These are phyloP conservation scores for Ophiostoma australiae DNA, from an alignment of 2,329 filamentous ascomycete species.

Conservation along the genomic window DNA sequence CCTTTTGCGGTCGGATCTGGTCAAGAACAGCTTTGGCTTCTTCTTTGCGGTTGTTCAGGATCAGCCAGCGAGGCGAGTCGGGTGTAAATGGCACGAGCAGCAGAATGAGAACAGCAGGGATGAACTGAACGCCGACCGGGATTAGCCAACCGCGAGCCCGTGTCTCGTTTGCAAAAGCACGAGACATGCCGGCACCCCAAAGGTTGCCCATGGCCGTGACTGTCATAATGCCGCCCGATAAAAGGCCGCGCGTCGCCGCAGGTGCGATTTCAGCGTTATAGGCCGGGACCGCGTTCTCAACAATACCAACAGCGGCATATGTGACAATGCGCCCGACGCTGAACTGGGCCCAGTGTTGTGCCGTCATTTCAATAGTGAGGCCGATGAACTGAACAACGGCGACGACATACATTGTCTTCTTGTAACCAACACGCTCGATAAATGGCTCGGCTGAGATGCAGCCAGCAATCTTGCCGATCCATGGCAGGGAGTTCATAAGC, in stretches of 20 bases:
- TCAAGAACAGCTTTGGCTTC: not conserved
- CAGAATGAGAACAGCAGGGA: not conserved
- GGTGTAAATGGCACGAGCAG: not conserved
- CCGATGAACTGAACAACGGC: not conserved
- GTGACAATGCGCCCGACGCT: not conserved
- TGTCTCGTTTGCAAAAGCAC: slow-evolving; percentile 28
- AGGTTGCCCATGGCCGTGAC: slow-evolving; percentile 25
- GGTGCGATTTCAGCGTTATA: not conserved
- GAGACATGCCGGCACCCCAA: slow-evolving; percentile 29
- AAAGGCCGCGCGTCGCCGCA: not conserved
- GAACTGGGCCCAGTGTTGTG: not conserved
- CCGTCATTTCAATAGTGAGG: not conserved
- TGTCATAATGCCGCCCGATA: slow-evolving; percentile 24
- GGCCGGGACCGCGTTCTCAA: not conserved
- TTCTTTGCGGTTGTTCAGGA: not conserved
- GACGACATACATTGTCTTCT: slow-evolving; percentile 19
- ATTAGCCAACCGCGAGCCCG: slow-evolving; percentile 32
- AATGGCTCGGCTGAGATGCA: slow-evolving; percentile 23
- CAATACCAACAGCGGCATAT: not conserved
- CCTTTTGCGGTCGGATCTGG: not conserved
- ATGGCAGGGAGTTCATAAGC: slow-evolving; percentile 27
- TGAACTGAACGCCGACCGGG: not conserved
- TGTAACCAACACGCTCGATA: slow-evolving; percentile 27
- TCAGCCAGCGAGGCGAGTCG: not conserved
- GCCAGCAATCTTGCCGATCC: slow-evolving; percentile 27